Conservation (phyloP, 106 monocot genomes). For the Dioscorea alata region DNA sequence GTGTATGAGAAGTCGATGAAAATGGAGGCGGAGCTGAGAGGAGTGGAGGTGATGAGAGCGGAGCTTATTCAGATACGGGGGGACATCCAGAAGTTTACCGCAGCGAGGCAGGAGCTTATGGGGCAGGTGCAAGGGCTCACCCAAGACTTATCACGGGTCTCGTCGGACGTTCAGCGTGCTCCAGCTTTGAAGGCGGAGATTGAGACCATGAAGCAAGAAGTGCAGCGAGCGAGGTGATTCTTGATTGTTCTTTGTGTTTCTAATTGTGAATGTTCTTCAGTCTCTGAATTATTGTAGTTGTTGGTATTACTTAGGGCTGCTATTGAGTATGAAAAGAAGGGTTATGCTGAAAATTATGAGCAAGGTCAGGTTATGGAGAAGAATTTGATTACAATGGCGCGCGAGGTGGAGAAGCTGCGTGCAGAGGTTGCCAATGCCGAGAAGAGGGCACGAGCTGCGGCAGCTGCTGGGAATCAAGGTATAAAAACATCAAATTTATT, state of each 20-base stretch:
- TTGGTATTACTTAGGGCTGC: conserved; percentile 28
- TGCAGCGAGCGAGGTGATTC: conserved; percentile 52
- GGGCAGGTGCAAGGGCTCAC: conserved; percentile 11
- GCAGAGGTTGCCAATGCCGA: conserved; percentile 74
- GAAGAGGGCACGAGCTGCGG: conserved; percentile 65
- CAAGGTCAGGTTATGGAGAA: conserved; percentile 77
- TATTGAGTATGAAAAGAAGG: conserved; percentile 74
- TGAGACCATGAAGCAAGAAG: conserved; percentile 33
- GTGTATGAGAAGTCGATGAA: conserved; percentile 57
- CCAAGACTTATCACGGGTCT: conserved; percentile 8
- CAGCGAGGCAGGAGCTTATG: conserved; percentile 9
- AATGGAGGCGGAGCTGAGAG: conserved; percentile 20
- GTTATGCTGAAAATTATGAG: conserved; percentile 74
- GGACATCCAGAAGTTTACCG: conserved; percentile 22
- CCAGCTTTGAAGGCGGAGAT: conserved; percentile 20
- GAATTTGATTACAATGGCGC: conserved; percentile 68
- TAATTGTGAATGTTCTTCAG: too few relatives aligned
- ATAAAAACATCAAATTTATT: not conserved
- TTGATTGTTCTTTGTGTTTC: not conserved
- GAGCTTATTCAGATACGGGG: conserved; percentile 20
- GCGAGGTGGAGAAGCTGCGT: conserved; percentile 71
- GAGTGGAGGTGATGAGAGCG: conserved; percentile 15
- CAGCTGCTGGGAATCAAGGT: conserved; percentile 63
- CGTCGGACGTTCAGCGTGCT: conserved; percentile 13
- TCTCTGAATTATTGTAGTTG: too few relatives aligned